Evolutionary conservation across 257 asterid genomes (phyloP).

Genomic region (Asclepias syriaca): DNA sequence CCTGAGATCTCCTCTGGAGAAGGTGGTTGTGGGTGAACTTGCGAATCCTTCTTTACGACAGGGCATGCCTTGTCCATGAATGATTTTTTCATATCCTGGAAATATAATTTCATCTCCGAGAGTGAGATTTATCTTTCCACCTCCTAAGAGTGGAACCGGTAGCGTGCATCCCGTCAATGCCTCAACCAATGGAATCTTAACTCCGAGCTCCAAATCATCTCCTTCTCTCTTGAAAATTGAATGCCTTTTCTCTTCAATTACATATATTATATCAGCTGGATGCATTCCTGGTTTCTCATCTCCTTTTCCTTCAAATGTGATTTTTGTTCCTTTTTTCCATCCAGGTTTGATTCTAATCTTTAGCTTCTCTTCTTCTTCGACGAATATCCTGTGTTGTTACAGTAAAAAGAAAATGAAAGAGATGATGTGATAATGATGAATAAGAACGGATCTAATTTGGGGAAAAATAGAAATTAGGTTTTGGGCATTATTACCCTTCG

Average conservation of each 20-base stretch:
- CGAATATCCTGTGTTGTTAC: constrained; percentile 39
- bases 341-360: constrained; percentile 75
- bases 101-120: constrained; percentile 56
- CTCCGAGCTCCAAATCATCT: constrained; percentile 73
- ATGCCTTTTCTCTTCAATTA: constrained; percentile 72
- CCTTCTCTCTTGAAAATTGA: constrained; percentile 58
- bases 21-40: background rate
- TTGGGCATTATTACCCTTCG: constrained; percentile 47
- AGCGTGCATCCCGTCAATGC: constrained; percentile 79
- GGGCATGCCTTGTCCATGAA: constrained; percentile 88
- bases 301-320: constrained; percentile 91
- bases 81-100: constrained; percentile 68
- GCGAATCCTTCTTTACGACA: constrained; percentile 35
- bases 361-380: constrained; percentile 68
- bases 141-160: constrained; percentile 67
- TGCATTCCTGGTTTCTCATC: constrained; percentile 73
- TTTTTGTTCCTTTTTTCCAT: constrained; percentile 87
- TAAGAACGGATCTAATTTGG: background rate
- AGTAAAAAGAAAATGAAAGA: background rate
- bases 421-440: background rate
- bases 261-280: constrained; percentile 79
- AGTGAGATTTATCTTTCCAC: constrained; percentile 45
- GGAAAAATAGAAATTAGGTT: background rate
- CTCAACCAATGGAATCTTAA: constrained; percentile 75
- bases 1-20: constrained; percentile 58